A percentile compares a stretch with the other conserved stretches of the same genome.
Evolutionary conservation across 495 filamentous ascomycete genomes (phyloP).

Genomic region (Symbiotaphrina buchneri): DNA sequence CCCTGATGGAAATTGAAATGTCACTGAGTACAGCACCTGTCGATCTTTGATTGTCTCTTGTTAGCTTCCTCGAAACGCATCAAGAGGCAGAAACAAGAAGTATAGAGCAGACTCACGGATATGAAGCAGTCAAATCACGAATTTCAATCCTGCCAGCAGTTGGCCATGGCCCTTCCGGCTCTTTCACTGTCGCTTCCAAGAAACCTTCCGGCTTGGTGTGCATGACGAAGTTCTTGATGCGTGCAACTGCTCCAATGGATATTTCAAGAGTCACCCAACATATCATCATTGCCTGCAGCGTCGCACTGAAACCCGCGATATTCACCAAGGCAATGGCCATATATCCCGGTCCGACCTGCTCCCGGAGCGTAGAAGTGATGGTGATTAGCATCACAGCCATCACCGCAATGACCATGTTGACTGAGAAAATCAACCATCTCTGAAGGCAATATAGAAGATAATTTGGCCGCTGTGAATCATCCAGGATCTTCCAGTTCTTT

Average conservation of each 20-base stretch:
- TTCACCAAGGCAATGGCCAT: constrained; percentile 12
- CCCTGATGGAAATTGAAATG: neutral
- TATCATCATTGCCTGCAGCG: constrained; percentile 9
- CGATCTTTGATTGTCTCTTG: no score
- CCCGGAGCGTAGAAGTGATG: constrained; percentile 8
- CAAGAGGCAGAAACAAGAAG: no score
- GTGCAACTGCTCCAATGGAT: constrained; percentile 1
- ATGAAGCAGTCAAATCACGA: no score
- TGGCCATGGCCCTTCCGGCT: constrained; percentile 11
- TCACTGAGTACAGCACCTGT: neutral
- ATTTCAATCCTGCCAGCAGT: constrained; percentile 10
- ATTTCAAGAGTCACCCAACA: constrained; percentile 3
- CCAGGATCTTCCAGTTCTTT: no score
- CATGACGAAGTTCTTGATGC: constrained; percentile 3
- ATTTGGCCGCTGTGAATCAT: constrained; percentile 18
- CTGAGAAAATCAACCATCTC: constrained; percentile 15
- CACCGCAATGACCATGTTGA: constrained; percentile 10
- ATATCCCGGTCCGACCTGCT: constrained; percentile 6
- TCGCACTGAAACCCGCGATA: constrained; percentile 10
- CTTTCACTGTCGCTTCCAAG: no score
- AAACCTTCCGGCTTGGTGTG: neutral
- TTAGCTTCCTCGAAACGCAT: no score
- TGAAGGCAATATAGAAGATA: constrained; percentile 21
- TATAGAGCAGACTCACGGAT: neutral
- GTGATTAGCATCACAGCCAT: constrained; percentile 11